Conservation (phyloP, 345 rosid genomes). For the Trapa bicornis region DNA sequence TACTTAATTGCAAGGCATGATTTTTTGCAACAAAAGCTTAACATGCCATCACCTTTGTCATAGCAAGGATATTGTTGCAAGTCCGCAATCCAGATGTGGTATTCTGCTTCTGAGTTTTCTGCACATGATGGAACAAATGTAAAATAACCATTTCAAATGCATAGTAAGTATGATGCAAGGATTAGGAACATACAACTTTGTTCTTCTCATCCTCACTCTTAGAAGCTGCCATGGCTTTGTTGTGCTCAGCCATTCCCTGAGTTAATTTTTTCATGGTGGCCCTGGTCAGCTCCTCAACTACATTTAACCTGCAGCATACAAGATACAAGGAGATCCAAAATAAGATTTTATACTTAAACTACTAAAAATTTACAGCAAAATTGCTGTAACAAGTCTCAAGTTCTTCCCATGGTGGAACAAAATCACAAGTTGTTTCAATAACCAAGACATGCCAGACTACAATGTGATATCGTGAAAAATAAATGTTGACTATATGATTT, state of each 20-base stretch:
- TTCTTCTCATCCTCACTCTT: slow-evolving; percentile 89
- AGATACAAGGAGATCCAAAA: not conserved
- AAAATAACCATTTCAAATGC: slow-evolving; percentile 2
- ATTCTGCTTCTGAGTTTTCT: slow-evolving; percentile 88
- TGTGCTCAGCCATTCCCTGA: slow-evolving; percentile 83
- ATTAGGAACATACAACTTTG: slow-evolving; percentile 39
- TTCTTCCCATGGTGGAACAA: not conserved
- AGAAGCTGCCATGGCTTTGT: slow-evolving; percentile 94
- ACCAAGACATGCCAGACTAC: not conserved
- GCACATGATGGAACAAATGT: slow-evolving; percentile 8
- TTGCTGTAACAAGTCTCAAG: not conserved
- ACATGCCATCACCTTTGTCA: slow-evolving; percentile 66
- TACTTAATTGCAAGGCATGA: not conserved
- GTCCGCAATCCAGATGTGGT: slow-evolving; percentile 81
- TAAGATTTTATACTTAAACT: not conserved
- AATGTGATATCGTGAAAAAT: not conserved
- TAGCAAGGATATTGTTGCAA: slow-evolving; percentile 86
- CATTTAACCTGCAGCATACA: slow-evolving; percentile 45
- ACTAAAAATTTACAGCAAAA: not conserved
- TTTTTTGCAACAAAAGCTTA: not conserved
- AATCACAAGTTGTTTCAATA: not conserved
- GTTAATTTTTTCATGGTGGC: slow-evolving; percentile 87
- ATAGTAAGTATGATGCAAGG: not conserved
- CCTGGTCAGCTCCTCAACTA: slow-evolving; percentile 81
- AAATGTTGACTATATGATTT: not conserved